Percentiles rank a stretch among this genome's conserved stretches.
phyloP scores from a whole-genome alignment of 1,284 basidiomycete genomes.

The Cryptococcus hybrid region DNA sequence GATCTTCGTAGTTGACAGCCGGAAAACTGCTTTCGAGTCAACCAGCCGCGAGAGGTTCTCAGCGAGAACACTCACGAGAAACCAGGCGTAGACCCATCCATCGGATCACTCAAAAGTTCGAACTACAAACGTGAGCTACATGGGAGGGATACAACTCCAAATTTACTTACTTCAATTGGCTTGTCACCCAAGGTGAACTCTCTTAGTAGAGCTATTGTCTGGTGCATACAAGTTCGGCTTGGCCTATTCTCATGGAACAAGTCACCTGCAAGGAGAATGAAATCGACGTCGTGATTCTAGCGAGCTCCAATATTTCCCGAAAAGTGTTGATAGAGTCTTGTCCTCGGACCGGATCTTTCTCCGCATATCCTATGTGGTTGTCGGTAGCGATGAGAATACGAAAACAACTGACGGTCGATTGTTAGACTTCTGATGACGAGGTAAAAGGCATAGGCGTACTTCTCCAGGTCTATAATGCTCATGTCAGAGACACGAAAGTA shows the following conservation, averaged over 20 bases:
- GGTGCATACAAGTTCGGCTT: slow-evolving; percentile 82
- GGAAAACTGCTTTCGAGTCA: slow-evolving; percentile 68
- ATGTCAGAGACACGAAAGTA: too few relatives aligned
- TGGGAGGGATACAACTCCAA: neutral
- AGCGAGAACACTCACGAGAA: slow-evolving; percentile 65
- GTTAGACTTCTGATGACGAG: too few relatives aligned
- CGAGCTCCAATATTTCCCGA: slow-evolving; percentile 86
- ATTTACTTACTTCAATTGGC: slow-evolving; percentile 58
- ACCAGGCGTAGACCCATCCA: slow-evolving; percentile 78
- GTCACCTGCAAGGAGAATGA: slow-evolving; percentile 91
- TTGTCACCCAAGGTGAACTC: slow-evolving; percentile 88
- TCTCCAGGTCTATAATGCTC: too few relatives aligned
- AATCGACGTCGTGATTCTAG: slow-evolving; percentile 85
- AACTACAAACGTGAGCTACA: slow-evolving; percentile 53
- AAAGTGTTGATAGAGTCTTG: slow-evolving; percentile 96
- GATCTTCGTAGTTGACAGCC: slow-evolving; percentile 95
- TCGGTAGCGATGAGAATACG: slow-evolving; percentile 87
- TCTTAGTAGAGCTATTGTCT: slow-evolving; percentile 81
- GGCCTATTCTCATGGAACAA: slow-evolving; percentile 98
- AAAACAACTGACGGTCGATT: slow-evolving; percentile 52
- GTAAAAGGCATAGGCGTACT: too few relatives aligned
- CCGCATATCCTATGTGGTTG: slow-evolving; percentile 93
- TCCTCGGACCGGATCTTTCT: slow-evolving; percentile 90
- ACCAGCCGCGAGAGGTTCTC: neutral
- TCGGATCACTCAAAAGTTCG: slow-evolving; percentile 87